Percentiles rank a stretch among this genome's conserved stretches.
These are phyloP conservation scores for Penicillium sp. DNA, from an alignment of 2,329 filamentous ascomycete species.

Conservation along the genomic window DNA sequence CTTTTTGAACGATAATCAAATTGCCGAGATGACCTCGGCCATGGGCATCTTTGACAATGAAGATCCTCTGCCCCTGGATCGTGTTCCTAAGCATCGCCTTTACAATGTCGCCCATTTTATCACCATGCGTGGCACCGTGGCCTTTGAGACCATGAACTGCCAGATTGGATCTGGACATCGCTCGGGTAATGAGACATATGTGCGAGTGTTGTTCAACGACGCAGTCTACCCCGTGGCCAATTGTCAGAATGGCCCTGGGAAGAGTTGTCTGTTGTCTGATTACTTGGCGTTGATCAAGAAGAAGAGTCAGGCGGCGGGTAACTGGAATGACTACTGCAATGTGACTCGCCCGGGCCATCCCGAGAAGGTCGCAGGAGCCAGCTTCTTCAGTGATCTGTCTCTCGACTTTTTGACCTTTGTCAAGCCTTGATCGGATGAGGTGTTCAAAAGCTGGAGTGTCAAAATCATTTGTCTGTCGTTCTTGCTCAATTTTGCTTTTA, in stretches of 20 bases:
- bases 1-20: slow-evolving; percentile 62
- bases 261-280: slow-evolving; percentile 45
- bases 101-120: slow-evolving; percentile 54
- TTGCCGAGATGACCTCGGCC: slow-evolving; percentile 55
- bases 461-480: neutral
- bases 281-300: slow-evolving; percentile 43
- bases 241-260: slow-evolving; percentile 53
- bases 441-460: neutral
- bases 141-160: slow-evolving; percentile 59
- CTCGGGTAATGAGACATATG: slow-evolving; percentile 30
- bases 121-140: slow-evolving; percentile 60
- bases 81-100: slow-evolving; percentile 44
- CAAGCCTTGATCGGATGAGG: slow-evolving; percentile 17
- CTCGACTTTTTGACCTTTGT: slow-evolving; percentile 25
- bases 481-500: too few relatives aligned
- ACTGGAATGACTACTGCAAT: slow-evolving; percentile 38
- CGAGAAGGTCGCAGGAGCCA: slow-evolving; percentile 16
- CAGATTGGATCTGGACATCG: slow-evolving; percentile 13
- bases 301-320: slow-evolving; percentile 46
- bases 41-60: slow-evolving; percentile 58
- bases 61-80: slow-evolving; percentile 42
- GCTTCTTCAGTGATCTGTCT: slow-evolving; percentile 27
- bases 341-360: slow-evolving; percentile 16
- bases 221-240: slow-evolving; percentile 55
- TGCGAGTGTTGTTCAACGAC: slow-evolving; percentile 58